Base-by-base conservation (phyloP, 1,284 basidiomycete genomes). In the Anthracocystis setariae region DNA sequence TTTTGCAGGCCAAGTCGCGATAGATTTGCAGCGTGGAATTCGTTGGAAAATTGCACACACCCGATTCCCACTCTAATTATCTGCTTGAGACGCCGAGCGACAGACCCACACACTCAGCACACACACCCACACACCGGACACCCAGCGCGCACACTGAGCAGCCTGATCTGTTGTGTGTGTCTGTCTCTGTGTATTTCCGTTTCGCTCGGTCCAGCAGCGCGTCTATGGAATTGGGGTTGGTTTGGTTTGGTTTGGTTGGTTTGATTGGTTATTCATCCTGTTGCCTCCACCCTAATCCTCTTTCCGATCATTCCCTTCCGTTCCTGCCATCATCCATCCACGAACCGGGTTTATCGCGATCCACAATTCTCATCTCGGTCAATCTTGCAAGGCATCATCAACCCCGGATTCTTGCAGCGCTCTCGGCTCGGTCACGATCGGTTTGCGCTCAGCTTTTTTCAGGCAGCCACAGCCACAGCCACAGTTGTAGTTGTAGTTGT, bases 191-290 rank as follows among this genome's bases (percentile, higher is more conserved):
- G 24, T 43, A 21, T 64, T 24, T 60, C 46, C 35, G 33, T 49
- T 54, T 54, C 57, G 57, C 52, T 59, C 57, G 48, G 52, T 51
- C 51, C 56, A 55, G 18, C 56, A 55, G 18, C 24, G 51, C 50
- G 55, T 58, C 55, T 39, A 44, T 7, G 5, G 29, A 12, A 7
- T 12, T 29, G 5, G 5, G 29, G 29, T 29, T n/a, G n/a, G n/a
- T n/a, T n/a, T n/a, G n/a, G n/a, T n/a, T n/a, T n/a, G n/a, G n/a
- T n/a, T n/a, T n/a, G n/a, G n/a, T n/a, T n/a, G n/a, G n/a, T n/a
- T 58, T 55, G 42, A 13, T 35, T 21, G 33, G 54, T 39, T 50
- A 46, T 46, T 64, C 60, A 56, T 39, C 53, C 23, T 40, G 43
- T 46, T 27, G n/a, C 61, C 51, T 65, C 62, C 62, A 50, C 62